Percentiles rank a stretch among this genome's conserved stretches.
Conservation (phyloP, 2,329 filamentous ascomycete species). For the Pyrenochaeta sp. region DNA sequence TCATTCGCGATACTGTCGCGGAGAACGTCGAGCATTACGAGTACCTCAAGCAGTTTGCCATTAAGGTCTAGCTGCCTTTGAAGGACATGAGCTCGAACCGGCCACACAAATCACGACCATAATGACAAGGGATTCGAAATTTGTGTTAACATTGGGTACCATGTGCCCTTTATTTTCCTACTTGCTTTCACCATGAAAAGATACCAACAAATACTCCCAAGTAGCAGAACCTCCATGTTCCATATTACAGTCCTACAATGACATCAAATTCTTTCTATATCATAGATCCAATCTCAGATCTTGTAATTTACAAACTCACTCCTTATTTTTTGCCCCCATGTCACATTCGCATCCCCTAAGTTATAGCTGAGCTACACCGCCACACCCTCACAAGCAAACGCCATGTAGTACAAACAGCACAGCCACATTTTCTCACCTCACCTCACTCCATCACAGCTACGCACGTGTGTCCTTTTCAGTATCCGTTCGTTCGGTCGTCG, state of each 20-base stretch:
- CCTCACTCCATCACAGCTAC: neutral
- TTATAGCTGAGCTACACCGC: neutral
- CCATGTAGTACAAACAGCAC: neutral
- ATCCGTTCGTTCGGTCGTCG: too few relatives aligned
- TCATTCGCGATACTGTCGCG: constrained; percentile 75
- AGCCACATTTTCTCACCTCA: neutral
- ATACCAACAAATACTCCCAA: neutral
- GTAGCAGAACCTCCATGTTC: neutral
- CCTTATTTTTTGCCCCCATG: neutral
- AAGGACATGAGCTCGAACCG: neutral
- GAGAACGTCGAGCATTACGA: constrained; percentile 79
- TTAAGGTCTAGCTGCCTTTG: constrained; percentile 55
- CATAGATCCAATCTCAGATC: too few relatives aligned
- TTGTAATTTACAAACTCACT: too few relatives aligned
- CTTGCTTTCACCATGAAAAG: neutral
- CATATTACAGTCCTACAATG: neutral
- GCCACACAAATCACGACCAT: neutral
- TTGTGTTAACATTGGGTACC: neutral
- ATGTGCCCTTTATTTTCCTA: neutral
- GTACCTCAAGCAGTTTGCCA: constrained; percentile 80
- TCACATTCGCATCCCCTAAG: neutral
- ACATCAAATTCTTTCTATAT: too few relatives aligned
- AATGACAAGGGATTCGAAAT: neutral
- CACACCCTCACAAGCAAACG: neutral
- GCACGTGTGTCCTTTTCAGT: neutral